Percentiles rank a stretch among this genome's conserved stretches.
These are phyloP conservation scores for Tricladium varicosporioides DNA, from an alignment of 2,329 filamentous ascomycete genomes.

Conservation along the genomic window DNA sequence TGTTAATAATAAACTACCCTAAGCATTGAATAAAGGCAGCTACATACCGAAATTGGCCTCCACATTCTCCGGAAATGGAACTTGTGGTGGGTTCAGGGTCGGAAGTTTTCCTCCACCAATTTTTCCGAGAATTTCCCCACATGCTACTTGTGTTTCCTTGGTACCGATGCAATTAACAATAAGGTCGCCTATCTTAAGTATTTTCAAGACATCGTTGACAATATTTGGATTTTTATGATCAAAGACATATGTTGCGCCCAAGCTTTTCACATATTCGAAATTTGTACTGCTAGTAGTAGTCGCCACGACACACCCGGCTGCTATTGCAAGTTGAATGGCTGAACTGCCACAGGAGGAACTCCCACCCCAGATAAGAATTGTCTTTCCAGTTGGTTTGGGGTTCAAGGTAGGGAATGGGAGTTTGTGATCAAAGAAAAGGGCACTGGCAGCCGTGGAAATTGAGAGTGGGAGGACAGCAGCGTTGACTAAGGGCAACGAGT, in stretches of 20 bases:
- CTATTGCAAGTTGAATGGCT: conserved; percentile 45
- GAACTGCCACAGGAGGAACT: conserved; percentile 47
- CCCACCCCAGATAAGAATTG: conserved; percentile 47
- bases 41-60: conserved; percentile 27
- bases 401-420: conserved; percentile 2
- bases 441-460: conserved; percentile 28
- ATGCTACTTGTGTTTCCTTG: conserved; percentile 22
- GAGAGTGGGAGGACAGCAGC: conserved; percentile 33
- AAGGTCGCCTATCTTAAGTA: conserved; percentile 14
- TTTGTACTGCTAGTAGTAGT: conserved; percentile 41
- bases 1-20: conserved; percentile 16
- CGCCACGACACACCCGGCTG: conserved; percentile 37
- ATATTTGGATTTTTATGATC: conserved; percentile 39
- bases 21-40: conserved; percentile 4
- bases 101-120: conserved; percentile 28
- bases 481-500: conserved; percentile 31
- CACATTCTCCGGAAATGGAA: conserved; percentile 24
- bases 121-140: conserved; percentile 31
- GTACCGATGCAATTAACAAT: conserved; percentile 31
- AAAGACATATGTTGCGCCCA: conserved; percentile 45
- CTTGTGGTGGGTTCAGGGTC: conserved; percentile 14
- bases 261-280: conserved; percentile 39
- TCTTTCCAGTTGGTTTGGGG: conserved; percentile 5
- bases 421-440: conserved; percentile 8
- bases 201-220: conserved; percentile 17